phyloP scores from a whole-genome alignment of 345 rosid genomes.

The Syzygium oleosum region DNA sequence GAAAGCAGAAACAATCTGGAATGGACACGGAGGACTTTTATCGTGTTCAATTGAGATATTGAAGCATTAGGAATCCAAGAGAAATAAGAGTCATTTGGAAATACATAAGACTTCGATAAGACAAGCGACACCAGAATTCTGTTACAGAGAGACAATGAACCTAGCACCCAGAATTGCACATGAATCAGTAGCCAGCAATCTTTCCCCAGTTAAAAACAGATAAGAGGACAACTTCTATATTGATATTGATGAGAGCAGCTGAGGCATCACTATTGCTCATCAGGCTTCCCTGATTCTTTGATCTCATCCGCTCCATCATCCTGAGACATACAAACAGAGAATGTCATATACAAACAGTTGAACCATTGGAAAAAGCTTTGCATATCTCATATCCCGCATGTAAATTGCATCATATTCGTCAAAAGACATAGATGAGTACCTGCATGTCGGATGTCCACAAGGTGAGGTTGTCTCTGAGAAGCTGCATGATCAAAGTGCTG shows the following conservation, averaged over 20 bases:
- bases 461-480: conserved; percentile 91
- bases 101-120: background rate
- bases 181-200: conserved; percentile 20
- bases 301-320: conserved; percentile 80
- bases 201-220: conserved; percentile 60
- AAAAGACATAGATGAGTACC: conserved; percentile 21
- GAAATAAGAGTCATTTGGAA: background rate
- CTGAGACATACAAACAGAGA: conserved; percentile 19
- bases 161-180: background rate
- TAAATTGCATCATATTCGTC: background rate
- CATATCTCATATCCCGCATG: background rate
- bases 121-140: background rate
- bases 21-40: background rate
- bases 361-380: background rate
- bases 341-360: background rate
- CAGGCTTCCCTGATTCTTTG: conserved; percentile 67
- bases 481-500: conserved; percentile 93
- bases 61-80: background rate
- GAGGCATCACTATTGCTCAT: conserved; percentile 44
- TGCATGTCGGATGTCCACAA: conserved; percentile 96
- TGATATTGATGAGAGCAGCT: conserved; percentile 14
- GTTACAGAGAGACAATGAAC: background rate
- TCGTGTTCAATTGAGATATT: background rate
- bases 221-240: conserved; percentile 37
- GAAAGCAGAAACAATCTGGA: background rate